Conservation (phyloP, 176 grass and related monocot genomes). For the Secale cereale region DNA sequence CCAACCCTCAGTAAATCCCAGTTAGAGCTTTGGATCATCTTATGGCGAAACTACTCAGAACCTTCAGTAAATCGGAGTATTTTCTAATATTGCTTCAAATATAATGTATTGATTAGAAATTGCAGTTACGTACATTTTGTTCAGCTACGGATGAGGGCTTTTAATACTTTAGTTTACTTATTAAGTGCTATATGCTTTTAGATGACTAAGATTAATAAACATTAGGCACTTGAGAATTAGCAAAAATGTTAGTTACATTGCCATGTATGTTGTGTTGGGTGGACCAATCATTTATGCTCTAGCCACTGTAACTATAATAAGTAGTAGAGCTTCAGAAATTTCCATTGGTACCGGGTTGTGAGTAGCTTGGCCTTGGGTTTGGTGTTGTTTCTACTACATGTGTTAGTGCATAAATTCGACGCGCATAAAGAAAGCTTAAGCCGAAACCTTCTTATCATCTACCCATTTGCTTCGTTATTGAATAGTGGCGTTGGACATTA, state of each 20-base stretch:
- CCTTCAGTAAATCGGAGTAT: no score
- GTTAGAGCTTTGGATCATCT: no score
- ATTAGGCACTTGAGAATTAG: neutral
- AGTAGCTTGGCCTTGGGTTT: neutral
- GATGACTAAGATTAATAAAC: no score
- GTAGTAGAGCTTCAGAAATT: neutral
- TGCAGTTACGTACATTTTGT: neutral
- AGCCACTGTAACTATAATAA: neutral
- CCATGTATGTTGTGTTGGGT: neutral
- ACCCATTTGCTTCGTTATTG: neutral
- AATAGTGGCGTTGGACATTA: no score
- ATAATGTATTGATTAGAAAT: neutral
- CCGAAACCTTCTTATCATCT: neutral
- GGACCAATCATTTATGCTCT: neutral
- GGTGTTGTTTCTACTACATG: constrained; percentile 30
- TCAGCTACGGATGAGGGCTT: neutral
- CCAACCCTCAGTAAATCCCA: no score
- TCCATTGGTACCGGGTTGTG: neutral
- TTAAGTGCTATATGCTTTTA: no score
- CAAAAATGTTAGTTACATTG: neutral
- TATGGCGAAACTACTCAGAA: no score
- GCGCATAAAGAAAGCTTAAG: neutral
- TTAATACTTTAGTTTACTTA: neutral
- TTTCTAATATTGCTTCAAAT: no score
- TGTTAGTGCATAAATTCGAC: neutral